Percentiles rank a stretch among this genome's conserved stretches.
Evolutionary conservation across 1,284 basidiomycete genomes (phyloP).

Genomic region (Leccinum pachyderme): DNA sequence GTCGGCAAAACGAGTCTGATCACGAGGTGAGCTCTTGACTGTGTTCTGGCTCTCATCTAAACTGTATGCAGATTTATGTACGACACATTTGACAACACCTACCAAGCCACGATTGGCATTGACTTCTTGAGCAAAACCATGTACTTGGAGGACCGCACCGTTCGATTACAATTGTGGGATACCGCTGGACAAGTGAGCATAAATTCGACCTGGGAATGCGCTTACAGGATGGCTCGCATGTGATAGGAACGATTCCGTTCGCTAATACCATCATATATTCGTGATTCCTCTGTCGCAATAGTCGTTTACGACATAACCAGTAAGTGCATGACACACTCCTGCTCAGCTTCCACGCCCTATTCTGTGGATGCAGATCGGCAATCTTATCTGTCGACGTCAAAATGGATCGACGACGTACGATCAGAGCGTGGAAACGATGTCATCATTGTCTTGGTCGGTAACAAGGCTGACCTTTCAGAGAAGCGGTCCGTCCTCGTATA

Average conservation of each 20-base stretch:
- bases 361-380: conserved; percentile 68
- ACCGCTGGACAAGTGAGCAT: conserved; percentile 87
- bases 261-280: conserved; percentile 98
- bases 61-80: conserved; percentile 85
- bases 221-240: conserved; percentile 4
- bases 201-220: conserved; percentile 1
- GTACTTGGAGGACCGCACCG: conserved; percentile 99
- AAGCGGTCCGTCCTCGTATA: conserved; percentile 61
- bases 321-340: conserved; percentile 40
- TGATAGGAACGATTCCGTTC: conserved; percentile 93
- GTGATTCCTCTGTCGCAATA: conserved; percentile 97
- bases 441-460: conserved; percentile 97
- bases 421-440: conserved; percentile 98
- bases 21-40: conserved; percentile 65
- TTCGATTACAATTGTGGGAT: conserved; percentile 97
- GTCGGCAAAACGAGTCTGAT: conserved; percentile 98
- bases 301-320: conserved; percentile 99
- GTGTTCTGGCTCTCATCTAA: conserved; percentile 2
- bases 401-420: conserved; percentile 99
- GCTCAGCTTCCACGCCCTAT: neutral
- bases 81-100: conserved; percentile 99
- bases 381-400: conserved; percentile 95
- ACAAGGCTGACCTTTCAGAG: conserved; percentile 97
- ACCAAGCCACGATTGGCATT: conserved; percentile 99
- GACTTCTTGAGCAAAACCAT: conserved; percentile 99